Percentiles rank a stretch among this genome's conserved stretches.
Conservation (phyloP, 129 eudicot species). For the Escallonia herrerae region DNA sequence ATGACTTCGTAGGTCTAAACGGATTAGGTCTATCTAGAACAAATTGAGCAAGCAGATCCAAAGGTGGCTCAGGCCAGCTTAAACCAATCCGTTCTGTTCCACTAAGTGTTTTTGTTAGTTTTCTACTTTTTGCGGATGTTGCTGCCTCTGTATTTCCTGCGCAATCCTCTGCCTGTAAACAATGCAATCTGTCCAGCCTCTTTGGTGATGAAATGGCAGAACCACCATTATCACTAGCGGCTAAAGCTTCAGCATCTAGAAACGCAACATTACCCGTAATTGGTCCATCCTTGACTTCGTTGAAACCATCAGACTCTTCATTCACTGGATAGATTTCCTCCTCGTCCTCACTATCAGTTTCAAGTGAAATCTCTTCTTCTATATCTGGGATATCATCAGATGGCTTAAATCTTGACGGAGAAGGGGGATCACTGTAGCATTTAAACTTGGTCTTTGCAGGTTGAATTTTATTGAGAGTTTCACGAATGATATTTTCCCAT, state of each 20-base stretch:
- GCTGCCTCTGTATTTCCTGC: conserved; percentile 25
- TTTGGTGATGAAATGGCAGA: conserved; percentile 36
- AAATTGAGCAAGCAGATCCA: conserved; percentile 61
- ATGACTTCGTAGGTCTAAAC: conserved; percentile 47
- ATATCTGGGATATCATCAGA: conserved; percentile 63
- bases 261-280: too few species aligned
- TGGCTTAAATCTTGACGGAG: conserved; percentile 86
- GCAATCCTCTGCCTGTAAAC: conserved; percentile 37
- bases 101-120: conserved; percentile 48
- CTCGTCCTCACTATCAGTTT: conserved; percentile 71
- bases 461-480: conserved; percentile 51
- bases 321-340: conserved; percentile 69
- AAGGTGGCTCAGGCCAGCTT: conserved; percentile 92
- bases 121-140: conserved; percentile 8
- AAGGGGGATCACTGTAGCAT: conserved; percentile 84
- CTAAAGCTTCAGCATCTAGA: conserved; percentile 1
- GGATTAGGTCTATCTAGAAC: conserved; percentile 52
- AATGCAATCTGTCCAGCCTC: conserved; percentile 47
- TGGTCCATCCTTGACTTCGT: conserved; percentile 28
- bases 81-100: conserved; percentile 80
- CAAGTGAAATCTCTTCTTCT: conserved; percentile 67
- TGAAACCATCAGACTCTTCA: conserved; percentile 41
- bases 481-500: conserved; percentile 89
- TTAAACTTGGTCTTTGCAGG: conserved; percentile 45
- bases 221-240: conserved; percentile 14